Conservation (phyloP, 2,329 filamentous ascomycete species). For the Phoma sp. region DNA sequence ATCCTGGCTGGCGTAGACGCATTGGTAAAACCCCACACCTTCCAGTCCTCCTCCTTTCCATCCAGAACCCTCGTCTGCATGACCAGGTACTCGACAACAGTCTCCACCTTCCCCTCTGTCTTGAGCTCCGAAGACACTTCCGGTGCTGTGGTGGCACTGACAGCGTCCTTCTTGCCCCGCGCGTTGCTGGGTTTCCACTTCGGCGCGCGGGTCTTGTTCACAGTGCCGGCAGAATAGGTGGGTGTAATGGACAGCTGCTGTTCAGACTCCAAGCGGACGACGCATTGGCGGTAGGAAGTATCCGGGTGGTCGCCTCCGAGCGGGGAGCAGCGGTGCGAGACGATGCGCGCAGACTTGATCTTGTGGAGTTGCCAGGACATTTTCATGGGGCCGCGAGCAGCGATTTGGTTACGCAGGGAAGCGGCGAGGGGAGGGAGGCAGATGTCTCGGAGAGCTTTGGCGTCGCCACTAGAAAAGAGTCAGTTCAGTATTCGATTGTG, state of each 20-base stretch:
- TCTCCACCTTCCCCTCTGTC: conserved; percentile 11
- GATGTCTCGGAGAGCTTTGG: conserved; percentile 48
- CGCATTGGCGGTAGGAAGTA: conserved; percentile 34
- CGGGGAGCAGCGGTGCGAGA: conserved; percentile 62
- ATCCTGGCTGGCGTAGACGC: conserved; percentile 53
- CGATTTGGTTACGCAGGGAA: conserved; percentile 63
- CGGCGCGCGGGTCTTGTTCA: not conserved
- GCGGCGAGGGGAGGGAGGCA: conserved; percentile 63
- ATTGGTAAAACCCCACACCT: conserved; percentile 69
- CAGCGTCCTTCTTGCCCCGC: conserved; percentile 5
- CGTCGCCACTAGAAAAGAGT: conserved; percentile 28
- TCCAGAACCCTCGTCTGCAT: conserved; percentile 61
- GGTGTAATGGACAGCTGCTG: conserved; percentile 24
- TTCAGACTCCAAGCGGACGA: conserved; percentile 34
- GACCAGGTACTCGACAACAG: conserved; percentile 70
- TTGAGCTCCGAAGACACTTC: not conserved
- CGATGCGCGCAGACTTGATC: conserved; percentile 55
- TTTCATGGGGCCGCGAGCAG: conserved; percentile 56
- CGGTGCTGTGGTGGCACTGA: not conserved
- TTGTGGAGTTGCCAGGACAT: conserved; percentile 53
- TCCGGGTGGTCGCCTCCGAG: conserved; percentile 47
- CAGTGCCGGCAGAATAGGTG: no score
- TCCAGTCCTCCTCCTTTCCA: conserved; percentile 63
- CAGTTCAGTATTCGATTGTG: conserved; percentile 8
- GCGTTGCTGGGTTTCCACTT: not conserved